Evolutionary conservation across 2,329 filamentous ascomycete genomes (phyloP).

Genomic region (Penicillium freii): DNA sequence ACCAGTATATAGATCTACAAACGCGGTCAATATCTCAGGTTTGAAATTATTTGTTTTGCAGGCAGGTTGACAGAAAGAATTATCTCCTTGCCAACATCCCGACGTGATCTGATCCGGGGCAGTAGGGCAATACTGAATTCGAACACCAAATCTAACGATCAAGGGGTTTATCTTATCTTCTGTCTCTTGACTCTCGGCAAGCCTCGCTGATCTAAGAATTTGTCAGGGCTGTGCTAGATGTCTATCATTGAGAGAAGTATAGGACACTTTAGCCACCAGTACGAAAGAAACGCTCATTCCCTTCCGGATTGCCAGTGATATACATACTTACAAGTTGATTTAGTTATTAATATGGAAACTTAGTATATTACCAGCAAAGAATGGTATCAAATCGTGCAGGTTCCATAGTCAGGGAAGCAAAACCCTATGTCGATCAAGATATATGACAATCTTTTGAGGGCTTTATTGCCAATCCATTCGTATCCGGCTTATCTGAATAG

Average conservation of each 20-base stretch:
- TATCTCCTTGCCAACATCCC: background rate
- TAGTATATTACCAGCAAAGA: background rate
- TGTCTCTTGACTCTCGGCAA: background rate
- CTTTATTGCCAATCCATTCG: background rate
- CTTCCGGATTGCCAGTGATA: background rate
- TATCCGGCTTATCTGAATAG: no score
- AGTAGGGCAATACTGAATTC: background rate
- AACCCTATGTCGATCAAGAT: background rate
- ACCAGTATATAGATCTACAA: no score
- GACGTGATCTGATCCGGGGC: background rate
- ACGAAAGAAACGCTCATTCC: background rate
- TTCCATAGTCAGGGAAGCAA: no score
- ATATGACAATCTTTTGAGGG: background rate
- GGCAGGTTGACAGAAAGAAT: background rate
- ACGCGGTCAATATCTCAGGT: no score
- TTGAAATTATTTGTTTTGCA: no score
- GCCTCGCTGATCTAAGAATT: background rate
- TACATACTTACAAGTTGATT: no score
- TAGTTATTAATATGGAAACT: background rate
- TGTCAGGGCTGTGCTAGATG: no score
- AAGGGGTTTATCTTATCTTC: background rate
- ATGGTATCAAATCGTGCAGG: background rate
- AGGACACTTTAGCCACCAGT: background rate
- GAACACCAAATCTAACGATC: background rate
- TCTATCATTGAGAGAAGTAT: no score